These are phyloP conservation scores for Boletus pseudopeckii DNA, from an alignment of 768 basidiomycete species.

Conservation along the genomic window DNA sequence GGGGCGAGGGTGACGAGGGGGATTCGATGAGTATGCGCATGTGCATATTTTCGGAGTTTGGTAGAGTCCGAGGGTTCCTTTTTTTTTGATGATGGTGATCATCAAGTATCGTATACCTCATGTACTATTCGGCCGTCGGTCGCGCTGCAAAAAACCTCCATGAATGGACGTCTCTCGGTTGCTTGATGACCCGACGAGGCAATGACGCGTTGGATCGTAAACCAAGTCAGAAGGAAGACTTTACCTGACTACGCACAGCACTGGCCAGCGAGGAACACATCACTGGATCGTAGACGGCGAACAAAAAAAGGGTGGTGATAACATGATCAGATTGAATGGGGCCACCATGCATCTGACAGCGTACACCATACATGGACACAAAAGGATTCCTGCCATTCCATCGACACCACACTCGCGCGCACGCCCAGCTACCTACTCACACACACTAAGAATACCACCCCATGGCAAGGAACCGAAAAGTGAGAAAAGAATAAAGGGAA, in stretches of 20 bases:
- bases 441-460: not conserved
- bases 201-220: not conserved
- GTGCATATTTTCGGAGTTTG: not conserved
- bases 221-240: no score
- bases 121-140: not conserved
- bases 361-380: not conserved
- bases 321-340: not conserved
- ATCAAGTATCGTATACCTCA: not conserved
- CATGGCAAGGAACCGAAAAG: not conserved
- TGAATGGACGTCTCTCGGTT: not conserved
- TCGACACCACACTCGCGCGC: not conserved
- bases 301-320: not conserved
- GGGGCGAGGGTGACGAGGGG: constrained; percentile 12
- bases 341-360: not conserved
- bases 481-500: not conserved
- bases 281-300: no score
- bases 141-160: not conserved
- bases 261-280: no score
- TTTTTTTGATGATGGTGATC: not conserved
- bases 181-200: not conserved
- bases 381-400: not conserved
- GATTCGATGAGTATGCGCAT: not conserved
- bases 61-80: no score
- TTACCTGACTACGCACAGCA: not conserved
- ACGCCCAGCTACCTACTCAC: no score